Evolutionary conservation across 495 filamentous ascomycete genomes (phyloP), one percentile per base, ranked within the genome.

Genomic region (Durotheca rogersii): DNA sequence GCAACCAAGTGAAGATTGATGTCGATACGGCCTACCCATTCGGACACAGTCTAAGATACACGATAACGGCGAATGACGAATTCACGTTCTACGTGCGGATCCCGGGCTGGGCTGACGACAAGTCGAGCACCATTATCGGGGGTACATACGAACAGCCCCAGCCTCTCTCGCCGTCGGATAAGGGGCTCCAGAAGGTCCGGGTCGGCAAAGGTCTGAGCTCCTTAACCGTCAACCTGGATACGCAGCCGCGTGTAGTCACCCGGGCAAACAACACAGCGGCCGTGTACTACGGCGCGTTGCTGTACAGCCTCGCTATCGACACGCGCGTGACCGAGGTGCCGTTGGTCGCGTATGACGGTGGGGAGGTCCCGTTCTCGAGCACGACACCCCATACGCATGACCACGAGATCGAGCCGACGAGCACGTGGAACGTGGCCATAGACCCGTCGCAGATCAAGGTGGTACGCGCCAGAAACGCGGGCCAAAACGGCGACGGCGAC

Each of bases 191-290:
- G 19, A 68, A 64, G 41, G 27, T 76, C 31, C 27, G 45, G 16
- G 31, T 76, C n/a, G 45, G 56, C 3, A 51, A 56, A 12, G 74
- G 74, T 1, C 51, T 19, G 6, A 67, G 62, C 14, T 56, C 17
- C 6, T 12, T 75, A 4, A 61, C 50, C 10, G 54, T 72, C 44
- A 60, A 27, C 36, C 50, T 75, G 9, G 38, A 41, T 3, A 66
- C 66, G 1, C 50, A 49, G 31, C 63, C 69, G 14, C 58, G 64
- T 2, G 51, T 70, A 21, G 64, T 67, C 33, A 55, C 63, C 3
- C 70, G 79, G 17, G 74, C 73, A 36, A 83, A 82, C 58, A 68
- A 76, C 38, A 81, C 81, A 1, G 66, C 81, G 10, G 68, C 81
- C 7, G 59, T 84, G 36, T 75, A 81, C 65, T 67, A 78, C 44